Conservation (phyloP, 2,329 filamentous ascomycete species). For the Fusarium dlaminii region DNA sequence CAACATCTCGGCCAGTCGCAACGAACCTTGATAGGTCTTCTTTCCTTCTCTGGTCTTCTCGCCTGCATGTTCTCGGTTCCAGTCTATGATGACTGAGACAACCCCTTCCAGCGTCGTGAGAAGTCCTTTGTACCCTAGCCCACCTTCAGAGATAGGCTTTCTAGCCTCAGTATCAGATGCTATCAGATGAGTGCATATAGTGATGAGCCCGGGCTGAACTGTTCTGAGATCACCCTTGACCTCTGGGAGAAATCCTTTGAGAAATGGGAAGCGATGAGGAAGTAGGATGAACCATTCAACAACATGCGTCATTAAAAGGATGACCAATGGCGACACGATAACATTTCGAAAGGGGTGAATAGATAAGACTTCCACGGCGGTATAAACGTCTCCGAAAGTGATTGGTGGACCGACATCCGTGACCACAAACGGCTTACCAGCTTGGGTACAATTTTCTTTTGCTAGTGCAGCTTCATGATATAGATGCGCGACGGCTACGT, state of each 20-base stretch:
- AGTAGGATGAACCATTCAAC: slow-evolving; percentile 6
- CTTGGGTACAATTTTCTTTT: not conserved
- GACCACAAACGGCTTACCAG: slow-evolving; percentile 3
- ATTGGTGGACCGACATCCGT: not conserved
- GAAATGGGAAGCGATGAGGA: not conserved
- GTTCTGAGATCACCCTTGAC: not conserved
- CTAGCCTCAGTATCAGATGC: not conserved
- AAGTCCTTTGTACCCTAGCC: not conserved
- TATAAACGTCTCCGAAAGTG: not conserved
- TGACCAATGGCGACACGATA: not conserved
- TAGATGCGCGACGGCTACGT: slow-evolving; percentile 8
- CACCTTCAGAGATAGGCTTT: not conserved
- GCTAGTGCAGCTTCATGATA: slow-evolving; percentile 2
- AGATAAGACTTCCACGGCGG: not conserved
- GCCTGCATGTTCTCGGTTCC: not conserved
- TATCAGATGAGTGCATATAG: slow-evolving; percentile 4
- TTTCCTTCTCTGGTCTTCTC: not conserved
- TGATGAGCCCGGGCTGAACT: not conserved
- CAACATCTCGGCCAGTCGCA: not conserved
- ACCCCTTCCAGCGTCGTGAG: not conserved
- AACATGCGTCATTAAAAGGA: not conserved
- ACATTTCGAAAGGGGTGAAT: not conserved
- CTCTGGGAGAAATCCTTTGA: not conserved
- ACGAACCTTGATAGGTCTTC: not conserved
- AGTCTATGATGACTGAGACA: not conserved